These are phyloP conservation scores for Chenopodium berlandieri DNA, from an alignment of 148 eudicot species.

Conservation along the genomic window DNA sequence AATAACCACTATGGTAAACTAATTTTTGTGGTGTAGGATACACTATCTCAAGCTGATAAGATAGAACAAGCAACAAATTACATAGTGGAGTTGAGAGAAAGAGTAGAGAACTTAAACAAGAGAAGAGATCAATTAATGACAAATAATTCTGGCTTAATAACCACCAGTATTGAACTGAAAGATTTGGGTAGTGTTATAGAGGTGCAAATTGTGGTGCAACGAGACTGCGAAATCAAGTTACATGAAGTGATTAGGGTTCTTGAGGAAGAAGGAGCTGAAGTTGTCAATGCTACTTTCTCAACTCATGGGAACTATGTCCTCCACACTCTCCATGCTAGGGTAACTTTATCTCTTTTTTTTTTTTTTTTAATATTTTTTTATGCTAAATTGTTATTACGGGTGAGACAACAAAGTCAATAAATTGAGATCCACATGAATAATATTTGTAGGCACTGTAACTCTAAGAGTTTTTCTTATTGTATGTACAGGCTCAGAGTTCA, in stretches of 20 bases:
- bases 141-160: constrained; percentile 2
- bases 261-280: constrained; percentile 55
- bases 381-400: too few relatives aligned
- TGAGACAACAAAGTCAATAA: too few relatives aligned
- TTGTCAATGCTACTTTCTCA: constrained; percentile 24
- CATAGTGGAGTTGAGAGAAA: constrained; percentile 33
- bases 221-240: constrained; percentile 14
- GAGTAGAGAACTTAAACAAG: constrained; percentile 25
- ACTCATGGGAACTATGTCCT: constrained; percentile 20
- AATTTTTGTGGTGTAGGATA: constrained; percentile 19
- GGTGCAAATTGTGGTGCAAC: constrained; percentile 28
- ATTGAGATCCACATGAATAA: too few relatives aligned
- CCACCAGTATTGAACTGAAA: constrained; percentile 25
- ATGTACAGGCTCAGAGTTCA: constrained; percentile 12
- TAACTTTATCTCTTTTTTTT: neutral
- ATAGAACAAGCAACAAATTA: constrained; percentile 40
- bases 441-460: too few relatives aligned
- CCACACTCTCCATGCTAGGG: constrained; percentile 45
- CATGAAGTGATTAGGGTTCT: constrained; percentile 31
- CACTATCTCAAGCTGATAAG: constrained; percentile 36
- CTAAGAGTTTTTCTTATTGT: neutral
- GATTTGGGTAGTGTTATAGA: constrained; percentile 36
- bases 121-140: constrained; percentile 19
- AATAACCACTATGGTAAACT: too few relatives aligned
- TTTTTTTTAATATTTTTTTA: too few relatives aligned